phyloP scores from a whole-genome alignment of 768 basidiomycete genomes.

The Rhizopogon vinicolor region DNA sequence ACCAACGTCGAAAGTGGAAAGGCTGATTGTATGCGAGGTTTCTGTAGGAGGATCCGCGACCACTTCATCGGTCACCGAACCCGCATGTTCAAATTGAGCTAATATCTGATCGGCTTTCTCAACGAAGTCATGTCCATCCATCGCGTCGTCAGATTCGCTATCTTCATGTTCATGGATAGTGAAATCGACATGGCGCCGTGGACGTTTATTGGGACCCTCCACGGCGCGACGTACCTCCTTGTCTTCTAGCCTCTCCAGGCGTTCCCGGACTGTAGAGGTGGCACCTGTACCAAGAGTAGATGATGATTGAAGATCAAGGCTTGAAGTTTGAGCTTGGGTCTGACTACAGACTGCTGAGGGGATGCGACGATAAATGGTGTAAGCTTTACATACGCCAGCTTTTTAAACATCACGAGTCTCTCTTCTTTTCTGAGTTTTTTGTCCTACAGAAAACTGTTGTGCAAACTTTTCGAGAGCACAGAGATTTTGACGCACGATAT shows the following conservation, averaged over 20 bases:
- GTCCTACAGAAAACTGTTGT: conserved; percentile 43
- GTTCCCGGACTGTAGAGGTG: conserved; percentile 53
- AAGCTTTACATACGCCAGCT: conserved; percentile 60
- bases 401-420: conserved; percentile 68
- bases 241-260: conserved; percentile 55
- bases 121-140: conserved; percentile 17
- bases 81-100: neutral
- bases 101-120: neutral
- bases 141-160: conserved; percentile 26
- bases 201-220: conserved; percentile 47
- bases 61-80: neutral
- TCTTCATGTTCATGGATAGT: conserved; percentile 11
- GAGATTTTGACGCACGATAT: conserved; percentile 57
- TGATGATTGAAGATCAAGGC: conserved; percentile 68
- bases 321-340: conserved; percentile 66
- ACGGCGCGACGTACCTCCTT: conserved; percentile 49
- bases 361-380: conserved; percentile 7
- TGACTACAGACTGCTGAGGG: conserved; percentile 45
- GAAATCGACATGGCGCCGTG: conserved; percentile 34
- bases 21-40: conserved; percentile 8
- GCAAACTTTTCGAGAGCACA: neutral
- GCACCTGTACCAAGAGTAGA: conserved; percentile 80
- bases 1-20: conserved; percentile 37
- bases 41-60: conserved; percentile 12
- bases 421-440: conserved; percentile 94